Conservation (phyloP, 495 filamentous ascomycete genomes). For the Echria macrotheca region DNA sequence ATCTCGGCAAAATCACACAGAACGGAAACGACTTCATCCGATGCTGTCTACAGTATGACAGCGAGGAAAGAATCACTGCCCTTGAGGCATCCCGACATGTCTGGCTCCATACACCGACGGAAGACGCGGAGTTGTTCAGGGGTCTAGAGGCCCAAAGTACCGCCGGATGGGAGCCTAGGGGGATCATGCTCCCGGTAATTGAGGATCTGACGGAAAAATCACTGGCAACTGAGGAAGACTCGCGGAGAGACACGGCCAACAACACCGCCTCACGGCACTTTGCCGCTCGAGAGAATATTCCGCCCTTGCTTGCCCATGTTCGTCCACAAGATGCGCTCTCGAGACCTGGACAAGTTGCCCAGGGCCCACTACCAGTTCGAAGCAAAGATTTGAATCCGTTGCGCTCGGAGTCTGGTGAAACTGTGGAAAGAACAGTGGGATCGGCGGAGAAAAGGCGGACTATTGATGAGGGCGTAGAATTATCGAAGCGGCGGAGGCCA, state of each 20-base stretch:
- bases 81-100: slow-evolving; percentile 68
- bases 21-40: slow-evolving; percentile 69
- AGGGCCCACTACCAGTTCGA: no score
- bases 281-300: no score
- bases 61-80: slow-evolving; percentile 64
- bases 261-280: not conserved
- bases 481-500: no score
- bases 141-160: slow-evolving; percentile 10
- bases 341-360: no score
- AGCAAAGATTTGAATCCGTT: no score
- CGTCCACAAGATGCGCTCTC: no score
- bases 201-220: slow-evolving; percentile 10
- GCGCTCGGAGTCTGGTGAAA: no score
- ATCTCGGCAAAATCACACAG: slow-evolving; percentile 64
- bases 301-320: no score
- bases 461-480: no score
- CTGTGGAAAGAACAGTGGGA: no score
- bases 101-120: slow-evolving; percentile 37
- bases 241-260: not conserved
- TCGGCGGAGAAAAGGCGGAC: no score
- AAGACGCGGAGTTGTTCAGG: slow-evolving; percentile 52
- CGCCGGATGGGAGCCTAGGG: slow-evolving; percentile 16
- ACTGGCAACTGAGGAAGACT: not conserved
- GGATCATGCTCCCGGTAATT: slow-evolving; percentile 13
- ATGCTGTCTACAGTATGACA: slow-evolving; percentile 69